Evolutionary conservation across 345 rosid species (phyloP).

Genomic region (Citrus australasica): DNA sequence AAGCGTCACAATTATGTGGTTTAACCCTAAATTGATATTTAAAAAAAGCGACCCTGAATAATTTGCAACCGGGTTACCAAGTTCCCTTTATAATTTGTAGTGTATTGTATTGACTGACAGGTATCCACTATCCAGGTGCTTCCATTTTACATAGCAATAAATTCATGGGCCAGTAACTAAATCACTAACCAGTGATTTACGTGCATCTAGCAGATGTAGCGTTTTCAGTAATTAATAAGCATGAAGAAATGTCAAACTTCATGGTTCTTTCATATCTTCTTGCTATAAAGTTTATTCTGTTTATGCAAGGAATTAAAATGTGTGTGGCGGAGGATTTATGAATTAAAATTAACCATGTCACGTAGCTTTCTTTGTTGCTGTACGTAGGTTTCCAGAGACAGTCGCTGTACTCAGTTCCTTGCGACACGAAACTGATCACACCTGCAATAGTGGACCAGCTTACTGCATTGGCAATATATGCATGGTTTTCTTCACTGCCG

Average conservation of each 20-base stretch:
- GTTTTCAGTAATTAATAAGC: not conserved
- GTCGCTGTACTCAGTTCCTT: not conserved
- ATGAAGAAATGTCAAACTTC: not conserved
- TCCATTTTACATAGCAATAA: not conserved
- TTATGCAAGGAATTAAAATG: not conserved
- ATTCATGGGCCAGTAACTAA: not conserved
- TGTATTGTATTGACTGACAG: not conserved
- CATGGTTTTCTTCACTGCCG: not conserved
- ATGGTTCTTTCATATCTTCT: not conserved
- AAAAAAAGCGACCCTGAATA: too few species aligned
- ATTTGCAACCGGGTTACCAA: too few species aligned
- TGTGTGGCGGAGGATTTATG: not conserved
- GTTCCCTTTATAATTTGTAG: too few species aligned
- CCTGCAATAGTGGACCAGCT: not conserved
- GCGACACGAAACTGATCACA: not conserved
- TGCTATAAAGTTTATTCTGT: not conserved
- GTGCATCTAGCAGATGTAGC: not conserved
- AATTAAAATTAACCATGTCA: not conserved
- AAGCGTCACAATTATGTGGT: too few species aligned
- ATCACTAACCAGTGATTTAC: too few species aligned
- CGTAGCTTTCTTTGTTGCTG: not conserved
- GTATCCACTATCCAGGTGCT: not conserved
- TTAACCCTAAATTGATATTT: too few species aligned
- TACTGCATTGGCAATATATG: not conserved
- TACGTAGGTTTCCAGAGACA: not conserved